Evolutionary conservation across 805 yeast species (phyloP), one percentile per base, ranked within the genome.

Genomic region (Suhomyces sp.): DNA sequence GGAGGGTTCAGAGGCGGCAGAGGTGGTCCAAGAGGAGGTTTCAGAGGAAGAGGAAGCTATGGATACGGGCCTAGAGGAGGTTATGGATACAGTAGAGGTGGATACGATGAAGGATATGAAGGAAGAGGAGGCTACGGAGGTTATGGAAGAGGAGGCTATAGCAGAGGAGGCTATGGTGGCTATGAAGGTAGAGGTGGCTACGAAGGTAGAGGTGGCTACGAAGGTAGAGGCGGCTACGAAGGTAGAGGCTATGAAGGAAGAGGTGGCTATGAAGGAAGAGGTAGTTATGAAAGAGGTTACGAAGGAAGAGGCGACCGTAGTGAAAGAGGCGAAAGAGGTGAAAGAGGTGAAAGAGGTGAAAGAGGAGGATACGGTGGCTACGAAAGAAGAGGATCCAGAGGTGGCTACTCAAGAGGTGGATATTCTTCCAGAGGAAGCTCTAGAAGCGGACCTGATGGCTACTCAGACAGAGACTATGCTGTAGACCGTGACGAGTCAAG

Each of bases 1-100:
- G 69, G 71, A 13, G 57, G 64, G 2, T 55, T 51, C 27, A 59
- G 74, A 60, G 68, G 73, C 12, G 40, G 44, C 9, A 44, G 52
- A 31, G 56, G 56, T 25, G 54, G 59, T 15, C 53, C 56, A 13
- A 50, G 58, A 52, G 60, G 67, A 15, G 61, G 63, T 17, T 55
- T 53, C 43, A 54, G 57, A 19, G 45, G 50, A 19, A 53, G 71
- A 43, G 66, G 69, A 27, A 66, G 69, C 31, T 65, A 63, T 50
- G 65, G 63, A 29, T 57, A 56, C 47, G 55, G 60, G 4, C 22
- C 22, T 1, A 50, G 65, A 46, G 65, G 64, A 33, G 69, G 68
- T 27, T 57, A 62, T 48, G 62, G 64, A 9, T 53, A 56, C 25
- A 48, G 54, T 10, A 43, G 59, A 44, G 58, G 58, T 31, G 57